These are phyloP conservation scores for Saccharum hybrid DNA, from an alignment of 202 grass and related monocot species.

Conservation along the genomic window DNA sequence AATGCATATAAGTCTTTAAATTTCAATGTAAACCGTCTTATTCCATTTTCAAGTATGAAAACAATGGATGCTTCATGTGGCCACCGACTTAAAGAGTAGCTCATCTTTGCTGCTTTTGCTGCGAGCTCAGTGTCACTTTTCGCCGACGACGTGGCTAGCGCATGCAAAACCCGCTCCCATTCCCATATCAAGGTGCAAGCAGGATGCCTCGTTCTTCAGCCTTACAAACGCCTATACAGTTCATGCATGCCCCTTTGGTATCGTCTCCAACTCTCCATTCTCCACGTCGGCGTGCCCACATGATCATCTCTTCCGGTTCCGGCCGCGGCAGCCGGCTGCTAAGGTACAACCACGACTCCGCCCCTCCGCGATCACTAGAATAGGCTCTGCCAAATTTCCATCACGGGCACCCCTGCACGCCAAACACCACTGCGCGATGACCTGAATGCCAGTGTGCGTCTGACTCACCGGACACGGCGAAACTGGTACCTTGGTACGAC, in stretches of 20 bases:
- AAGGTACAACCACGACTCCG: no score
- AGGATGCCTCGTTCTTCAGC: not conserved
- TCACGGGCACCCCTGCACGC: no score
- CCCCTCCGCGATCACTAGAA: no score
- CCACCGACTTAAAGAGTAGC: not conserved
- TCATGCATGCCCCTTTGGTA: no score
- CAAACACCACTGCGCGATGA: no score
- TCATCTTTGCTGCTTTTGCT: not conserved
- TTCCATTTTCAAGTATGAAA: not conserved
- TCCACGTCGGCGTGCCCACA: no score
- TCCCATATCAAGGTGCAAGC: not conserved
- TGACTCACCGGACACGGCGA: not conserved
- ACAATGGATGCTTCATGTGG: not conserved
- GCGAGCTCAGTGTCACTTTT: not conserved
- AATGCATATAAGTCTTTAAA: not conserved
- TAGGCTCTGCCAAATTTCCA: no score
- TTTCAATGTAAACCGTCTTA: not conserved
- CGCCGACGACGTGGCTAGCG: not conserved
- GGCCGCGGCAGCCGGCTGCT: no score
- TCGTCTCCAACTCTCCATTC: no score
- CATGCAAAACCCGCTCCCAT: not conserved
- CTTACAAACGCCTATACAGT: no score
- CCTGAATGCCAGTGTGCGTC: no score
- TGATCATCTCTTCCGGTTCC: no score
- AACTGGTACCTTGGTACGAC: not conserved